Evolutionary conservation across 352 stramenopile species (phyloP), one percentile per base, ranked within the genome.

Genomic region (Blastocystis sp.): DNA sequence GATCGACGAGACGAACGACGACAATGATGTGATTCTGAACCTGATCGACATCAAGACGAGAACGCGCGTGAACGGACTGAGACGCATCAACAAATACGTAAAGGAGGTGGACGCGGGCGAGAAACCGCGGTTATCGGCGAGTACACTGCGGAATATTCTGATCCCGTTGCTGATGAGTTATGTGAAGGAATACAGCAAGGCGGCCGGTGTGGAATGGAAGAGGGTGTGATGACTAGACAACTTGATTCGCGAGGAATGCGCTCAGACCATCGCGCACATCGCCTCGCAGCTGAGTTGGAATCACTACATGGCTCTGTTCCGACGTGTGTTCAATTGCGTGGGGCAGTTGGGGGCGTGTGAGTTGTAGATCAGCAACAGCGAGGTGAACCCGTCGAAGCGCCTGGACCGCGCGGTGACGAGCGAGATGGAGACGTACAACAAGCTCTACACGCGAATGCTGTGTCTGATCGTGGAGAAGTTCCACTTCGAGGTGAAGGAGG

Each of bases 371-470:
- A 21, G 69, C 21, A 59, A 70, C 40, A 59, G 38, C 10, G 41
- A 69, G 41, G 34, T 53, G 7, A 84, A 62, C 23, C 48, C 56
- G 17, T 56, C 9, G 4, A 76, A 76, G 48, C 41, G 21, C 53
- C 45, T 14, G 65, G 14, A 48, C 53, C 14, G 43, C 28, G 40
- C 34, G 61, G 23, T 70, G n/a, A 67, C 64, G 64, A 64, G 28
- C 23, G 56, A 84, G 61, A 38, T 41, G 19, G 74, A 38, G 28
- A 84, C 74, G 41, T 84, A 84, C 38, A 84, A 84, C 40, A 84
- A 84, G 40, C 74, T 84, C 2, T 84, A 84, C 41, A 84, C 48
- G 21, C 74, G 74, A 45, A 84, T 84, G 34, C 53, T 84, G 56
- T 84, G 74, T 64, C 74, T 84, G 53, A 56, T 84, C 19, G 74